A percentile compares a stretch with the other conserved stretches of the same genome.
These are phyloP conservation scores for Leishmania braziliensis DNA, from an alignment of 208 protist species.

Conservation along the genomic window DNA sequence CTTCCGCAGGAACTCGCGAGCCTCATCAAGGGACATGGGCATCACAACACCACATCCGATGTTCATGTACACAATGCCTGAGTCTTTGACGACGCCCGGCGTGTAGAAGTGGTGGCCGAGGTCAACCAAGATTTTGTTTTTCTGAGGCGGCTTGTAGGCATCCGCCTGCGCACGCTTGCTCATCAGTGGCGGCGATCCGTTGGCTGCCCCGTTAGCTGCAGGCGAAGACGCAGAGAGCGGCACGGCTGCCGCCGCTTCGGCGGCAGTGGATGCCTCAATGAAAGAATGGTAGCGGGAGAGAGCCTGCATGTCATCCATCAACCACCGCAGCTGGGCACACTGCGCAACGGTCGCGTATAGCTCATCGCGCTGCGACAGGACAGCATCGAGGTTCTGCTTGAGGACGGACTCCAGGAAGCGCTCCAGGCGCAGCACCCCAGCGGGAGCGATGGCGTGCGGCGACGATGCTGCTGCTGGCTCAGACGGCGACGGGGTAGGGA, in stretches of 20 bases:
- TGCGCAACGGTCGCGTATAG: constrained; percentile 56
- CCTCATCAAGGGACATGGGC: constrained; percentile 62
- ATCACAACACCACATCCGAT: constrained; percentile 83
- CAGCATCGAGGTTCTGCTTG: constrained; percentile 45
- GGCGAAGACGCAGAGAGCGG: not conserved
- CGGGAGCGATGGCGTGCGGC: constrained; percentile 17
- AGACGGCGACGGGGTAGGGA: constrained; percentile 2
- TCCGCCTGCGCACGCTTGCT: constrained; percentile 26
- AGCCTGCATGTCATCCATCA: constrained; percentile 71
- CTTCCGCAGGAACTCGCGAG: constrained; percentile 51
- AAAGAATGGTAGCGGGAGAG: constrained; percentile 53
- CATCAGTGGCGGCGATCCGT: constrained; percentile 1
- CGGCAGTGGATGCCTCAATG: constrained; percentile 28
- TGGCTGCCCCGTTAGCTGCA: not conserved
- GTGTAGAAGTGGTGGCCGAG: constrained; percentile 81
- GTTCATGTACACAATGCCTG: constrained; percentile 60
- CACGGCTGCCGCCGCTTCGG: constrained; percentile 4
- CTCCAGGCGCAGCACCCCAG: constrained; percentile 62
- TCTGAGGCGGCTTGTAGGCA: constrained; percentile 24
- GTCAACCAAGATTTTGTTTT: constrained; percentile 76
- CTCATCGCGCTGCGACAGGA: constrained; percentile 57
- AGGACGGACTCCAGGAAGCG: constrained; percentile 69
- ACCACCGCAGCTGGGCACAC: constrained; percentile 65
- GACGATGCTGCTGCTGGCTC: not conserved
- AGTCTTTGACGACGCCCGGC: constrained; percentile 48